Evolutionary conservation across 2,329 filamentous ascomycete species (phyloP).

Genomic region (Colletotrichum melonis): DNA sequence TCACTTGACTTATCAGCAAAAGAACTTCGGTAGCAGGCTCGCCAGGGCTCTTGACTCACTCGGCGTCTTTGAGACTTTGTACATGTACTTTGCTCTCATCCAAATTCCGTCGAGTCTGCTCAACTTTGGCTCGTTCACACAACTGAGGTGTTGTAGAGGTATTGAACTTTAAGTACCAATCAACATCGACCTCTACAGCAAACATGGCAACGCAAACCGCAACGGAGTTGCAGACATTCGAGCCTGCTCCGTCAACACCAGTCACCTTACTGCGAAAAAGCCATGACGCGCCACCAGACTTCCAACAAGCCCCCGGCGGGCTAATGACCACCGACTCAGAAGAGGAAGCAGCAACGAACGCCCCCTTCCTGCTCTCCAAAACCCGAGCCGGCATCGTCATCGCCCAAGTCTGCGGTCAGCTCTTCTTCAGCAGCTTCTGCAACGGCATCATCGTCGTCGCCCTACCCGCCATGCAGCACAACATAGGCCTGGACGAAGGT

Average conservation of each 20-base stretch:
- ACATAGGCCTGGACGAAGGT: not conserved
- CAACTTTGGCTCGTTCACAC: not conserved
- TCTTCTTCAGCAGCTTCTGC: slow-evolving; percentile 13
- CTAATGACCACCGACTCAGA: not conserved
- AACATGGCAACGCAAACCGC: not conserved
- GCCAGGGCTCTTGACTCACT: not conserved
- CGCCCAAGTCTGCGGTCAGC: slow-evolving; percentile 9
- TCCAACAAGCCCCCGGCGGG: not conserved
- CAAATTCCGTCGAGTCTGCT: not conserved
- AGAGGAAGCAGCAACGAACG: not conserved
- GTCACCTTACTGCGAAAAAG: not conserved
- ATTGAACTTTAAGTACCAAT: not conserved
- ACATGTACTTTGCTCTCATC: not conserved
- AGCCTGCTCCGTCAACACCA: not conserved
- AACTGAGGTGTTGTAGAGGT: not conserved
- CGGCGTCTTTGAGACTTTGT: not conserved
- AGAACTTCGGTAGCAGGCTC: not conserved
- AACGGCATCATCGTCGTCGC: slow-evolving; percentile 18
- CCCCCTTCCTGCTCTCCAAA: not conserved
- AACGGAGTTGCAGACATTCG: not conserved
- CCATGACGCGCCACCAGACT: not conserved
- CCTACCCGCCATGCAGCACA: slow-evolving; percentile 2
- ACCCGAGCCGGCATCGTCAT: not conserved
- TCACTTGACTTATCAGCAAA: not conserved
- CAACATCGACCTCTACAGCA: not conserved